phyloP scores from a whole-genome alignment of 768 basidiomycete genomes.

The Roridomyces roridus region DNA sequence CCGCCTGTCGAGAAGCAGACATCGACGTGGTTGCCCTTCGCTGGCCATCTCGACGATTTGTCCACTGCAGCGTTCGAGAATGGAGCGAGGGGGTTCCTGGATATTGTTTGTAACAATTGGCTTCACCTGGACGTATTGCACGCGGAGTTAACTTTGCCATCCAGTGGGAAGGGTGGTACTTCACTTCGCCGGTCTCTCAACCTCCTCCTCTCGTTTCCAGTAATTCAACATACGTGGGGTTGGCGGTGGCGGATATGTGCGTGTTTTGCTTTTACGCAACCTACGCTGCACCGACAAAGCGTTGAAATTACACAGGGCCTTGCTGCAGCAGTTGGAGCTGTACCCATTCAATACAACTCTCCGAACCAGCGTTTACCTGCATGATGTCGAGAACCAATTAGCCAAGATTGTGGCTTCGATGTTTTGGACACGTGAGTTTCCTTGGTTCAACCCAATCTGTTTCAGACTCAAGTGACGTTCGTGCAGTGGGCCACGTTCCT shows the following conservation, averaged over 20 bases:
- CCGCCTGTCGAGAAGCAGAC: not conserved
- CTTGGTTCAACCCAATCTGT: no score
- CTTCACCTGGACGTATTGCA: not conserved
- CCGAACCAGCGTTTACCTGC: not conserved
- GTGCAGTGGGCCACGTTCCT: not conserved
- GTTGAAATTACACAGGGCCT: not conserved
- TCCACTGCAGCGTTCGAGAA: not conserved
- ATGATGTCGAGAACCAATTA: not conserved
- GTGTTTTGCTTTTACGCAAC: no score
- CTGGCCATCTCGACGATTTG: not conserved
- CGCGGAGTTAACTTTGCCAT: no score
- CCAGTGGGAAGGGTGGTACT: not conserved
- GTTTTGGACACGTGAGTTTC: not conserved
- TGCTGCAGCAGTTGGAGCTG: not conserved
- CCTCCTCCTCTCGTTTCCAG: not conserved
- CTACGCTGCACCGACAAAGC: no score
- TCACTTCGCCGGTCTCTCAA: not conserved
- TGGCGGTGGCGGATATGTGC: not conserved
- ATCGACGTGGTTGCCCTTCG: not conserved
- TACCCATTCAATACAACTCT: not conserved
- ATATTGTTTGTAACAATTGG: not conserved
- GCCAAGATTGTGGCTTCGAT: no score
- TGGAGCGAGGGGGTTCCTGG: not conserved
- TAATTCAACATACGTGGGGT: no score
- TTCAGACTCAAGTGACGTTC: no score